Conservation (phyloP, 2,329 filamentous ascomycete genomes). For the Magnaporthiopsis rhizophila region DNA sequence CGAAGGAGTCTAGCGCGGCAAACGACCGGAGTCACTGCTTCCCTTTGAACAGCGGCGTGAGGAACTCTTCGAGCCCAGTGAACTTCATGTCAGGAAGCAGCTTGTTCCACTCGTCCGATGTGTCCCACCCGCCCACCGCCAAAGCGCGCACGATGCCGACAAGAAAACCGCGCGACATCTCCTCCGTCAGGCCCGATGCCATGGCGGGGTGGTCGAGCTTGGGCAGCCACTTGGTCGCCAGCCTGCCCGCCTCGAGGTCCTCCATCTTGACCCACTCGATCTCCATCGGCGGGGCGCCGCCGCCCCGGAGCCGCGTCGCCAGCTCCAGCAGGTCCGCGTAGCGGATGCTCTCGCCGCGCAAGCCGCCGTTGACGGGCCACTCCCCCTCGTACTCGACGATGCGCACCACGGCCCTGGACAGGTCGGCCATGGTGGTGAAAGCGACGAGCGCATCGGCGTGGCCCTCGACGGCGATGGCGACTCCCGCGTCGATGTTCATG, state of each 20-base stretch:
- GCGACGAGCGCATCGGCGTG: slow-evolving; percentile 33
- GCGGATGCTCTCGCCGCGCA: slow-evolving; percentile 28
- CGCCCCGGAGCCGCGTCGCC: slow-evolving; percentile 17
- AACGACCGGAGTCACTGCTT: background rate
- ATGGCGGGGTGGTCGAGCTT: slow-evolving; percentile 23
- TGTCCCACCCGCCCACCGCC: slow-evolving; percentile 32
- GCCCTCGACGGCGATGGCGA: slow-evolving; percentile 34
- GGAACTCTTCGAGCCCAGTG: slow-evolving; percentile 30
- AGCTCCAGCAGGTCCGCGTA: slow-evolving; percentile 29
- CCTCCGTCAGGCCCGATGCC: slow-evolving; percentile 23
- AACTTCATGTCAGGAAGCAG: slow-evolving; percentile 36
- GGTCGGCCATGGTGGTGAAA: slow-evolving; percentile 34
- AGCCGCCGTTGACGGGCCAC: slow-evolving; percentile 35
- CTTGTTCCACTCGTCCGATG: slow-evolving; percentile 34
- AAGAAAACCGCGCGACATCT: slow-evolving; percentile 27
- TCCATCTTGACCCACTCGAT: slow-evolving; percentile 36
- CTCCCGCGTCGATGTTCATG: slow-evolving; percentile 31
- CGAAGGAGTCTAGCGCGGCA: no score
- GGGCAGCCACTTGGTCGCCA: slow-evolving; percentile 33
- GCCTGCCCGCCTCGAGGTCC: slow-evolving; percentile 36
- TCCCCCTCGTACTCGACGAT: slow-evolving; percentile 34
- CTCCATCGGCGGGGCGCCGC: slow-evolving; percentile 19
- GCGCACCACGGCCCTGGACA: slow-evolving; percentile 28
- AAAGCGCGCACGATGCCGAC: slow-evolving; percentile 33
- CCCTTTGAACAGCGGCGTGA: slow-evolving; percentile 15